Evolutionary conservation across 192 early-diverging fungal species (phyloP), one percentile per base, ranked within the genome.

Genomic region (Coemansia sp.): DNA sequence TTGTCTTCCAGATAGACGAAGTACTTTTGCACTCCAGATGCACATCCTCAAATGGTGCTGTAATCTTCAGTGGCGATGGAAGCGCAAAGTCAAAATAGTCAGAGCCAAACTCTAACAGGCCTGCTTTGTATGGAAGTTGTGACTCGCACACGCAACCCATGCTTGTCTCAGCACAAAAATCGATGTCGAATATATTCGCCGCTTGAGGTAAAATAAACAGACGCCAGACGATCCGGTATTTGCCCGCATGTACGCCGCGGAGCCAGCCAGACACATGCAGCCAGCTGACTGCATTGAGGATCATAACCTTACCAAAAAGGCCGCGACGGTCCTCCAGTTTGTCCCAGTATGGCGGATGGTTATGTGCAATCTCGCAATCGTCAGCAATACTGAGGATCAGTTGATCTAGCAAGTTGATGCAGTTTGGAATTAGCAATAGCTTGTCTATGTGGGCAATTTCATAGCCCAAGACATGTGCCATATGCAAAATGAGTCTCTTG

Each of bases 21-120:
- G 66, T 68, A 25, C 58, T 62, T 21, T 64, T 69, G 65, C 75
- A 78, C 23, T 72, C 69, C 19, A 78, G 34, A 27, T 58, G 18
- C 7, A 78, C 66, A 30, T 68, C 65, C 23, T 78, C 75, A 48
- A 78, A 78, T 4, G 75, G 61, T 4, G 56, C 66, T 5, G 54
- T 61, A 2, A 78, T 60, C 19, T 56, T 58, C 18, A 78, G 59
- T 6, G 54, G 58, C 18, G 58, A 27, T 2, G 75, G 61, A 0
- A 78, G 65, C 30, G 69, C 75, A 69, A 78, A 78, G 50, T 78
- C 75, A 78, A 78, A 78, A 51, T 72, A 78, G 54, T 78, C 75
- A 18, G 75, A 78, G 16, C 75, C 75, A 58, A 72, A 78, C 23
- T 78, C 66, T 14, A 78, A 47, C 52, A 78, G 38, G n/a, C 59